These are phyloP conservation scores for Fusarium illudens DNA, from an alignment of 2,329 filamentous ascomycete genomes.

Conservation along the genomic window DNA sequence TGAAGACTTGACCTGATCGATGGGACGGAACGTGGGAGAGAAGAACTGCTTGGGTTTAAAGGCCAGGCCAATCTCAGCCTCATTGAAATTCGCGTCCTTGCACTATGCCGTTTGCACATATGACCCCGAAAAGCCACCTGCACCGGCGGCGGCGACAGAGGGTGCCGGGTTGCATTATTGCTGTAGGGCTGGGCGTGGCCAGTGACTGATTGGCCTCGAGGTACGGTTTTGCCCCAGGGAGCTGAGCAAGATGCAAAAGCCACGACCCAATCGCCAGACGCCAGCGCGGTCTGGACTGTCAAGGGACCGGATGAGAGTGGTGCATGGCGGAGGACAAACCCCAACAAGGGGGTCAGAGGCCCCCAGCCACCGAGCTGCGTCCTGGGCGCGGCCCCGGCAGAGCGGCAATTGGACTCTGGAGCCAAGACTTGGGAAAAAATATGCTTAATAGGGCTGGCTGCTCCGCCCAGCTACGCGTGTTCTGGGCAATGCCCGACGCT, in stretches of 20 bases:
- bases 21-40: neutral
- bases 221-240: neutral
- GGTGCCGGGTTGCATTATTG: constrained; percentile 5
- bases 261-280: constrained; percentile 25
- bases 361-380: neutral
- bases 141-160: neutral
- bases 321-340: neutral
- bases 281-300: constrained; percentile 28
- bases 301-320: neutral
- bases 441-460: constrained; percentile 10
- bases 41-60: neutral
- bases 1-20: neutral
- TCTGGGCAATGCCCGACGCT: neutral
- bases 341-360: neutral
- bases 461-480: constrained; percentile 6
- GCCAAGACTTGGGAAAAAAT: neutral
- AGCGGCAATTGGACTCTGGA: neutral
- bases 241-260: constrained; percentile 29
- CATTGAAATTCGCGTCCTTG: constrained; percentile 2
- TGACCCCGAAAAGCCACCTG: neutral
- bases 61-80: constrained; percentile 21
- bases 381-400: neutral
- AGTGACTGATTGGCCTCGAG: constrained; percentile 23
- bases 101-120: constrained; percentile 1
- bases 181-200: constrained; percentile 27